Evolutionary conservation across 352 stramenopile species (phyloP).

Genomic region (Phytophthora foliorum): DNA sequence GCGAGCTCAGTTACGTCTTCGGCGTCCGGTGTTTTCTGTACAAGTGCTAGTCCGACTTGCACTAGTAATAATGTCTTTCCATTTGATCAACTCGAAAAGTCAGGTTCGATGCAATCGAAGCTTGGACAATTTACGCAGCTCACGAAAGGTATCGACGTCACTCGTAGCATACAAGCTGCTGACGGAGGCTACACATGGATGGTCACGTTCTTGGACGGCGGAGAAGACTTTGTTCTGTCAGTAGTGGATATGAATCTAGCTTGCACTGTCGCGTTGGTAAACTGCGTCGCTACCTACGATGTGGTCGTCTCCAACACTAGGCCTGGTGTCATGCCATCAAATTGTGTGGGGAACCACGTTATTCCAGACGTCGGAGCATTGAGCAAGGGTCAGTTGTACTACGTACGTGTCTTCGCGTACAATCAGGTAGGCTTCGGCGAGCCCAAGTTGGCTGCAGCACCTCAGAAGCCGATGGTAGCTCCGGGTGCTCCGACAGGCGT

Average conservation of each 20-base stretch:
- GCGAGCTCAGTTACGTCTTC: slow-evolving; percentile 48
- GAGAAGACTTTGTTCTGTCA: slow-evolving; percentile 81
- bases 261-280: slow-evolving; percentile 28
- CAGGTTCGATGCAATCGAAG: slow-evolving; percentile 82
- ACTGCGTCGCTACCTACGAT: slow-evolving; percentile 43
- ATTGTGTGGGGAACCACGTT: slow-evolving; percentile 85
- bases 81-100: slow-evolving; percentile 51
- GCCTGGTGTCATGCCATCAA: slow-evolving; percentile 71
- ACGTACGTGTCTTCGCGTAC: slow-evolving; percentile 95
- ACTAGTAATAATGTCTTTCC: slow-evolving; percentile 36
- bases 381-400: slow-evolving; percentile 93
- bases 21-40: slow-evolving; percentile 74
- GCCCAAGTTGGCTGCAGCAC: slow-evolving; percentile 55
- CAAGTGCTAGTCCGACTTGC: slow-evolving; percentile 38
- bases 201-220: slow-evolving; percentile 92
- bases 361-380: slow-evolving; percentile 78
- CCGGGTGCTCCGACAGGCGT: slow-evolving; percentile 76
- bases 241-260: slow-evolving; percentile 27
- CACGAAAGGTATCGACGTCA: slow-evolving; percentile 74
- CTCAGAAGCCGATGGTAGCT: slow-evolving; percentile 87
- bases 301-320: slow-evolving; percentile 72
- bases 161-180: slow-evolving; percentile 55
- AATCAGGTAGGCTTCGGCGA: slow-evolving; percentile 95
- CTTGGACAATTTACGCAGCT: slow-evolving; percentile 60
- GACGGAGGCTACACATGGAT: slow-evolving; percentile 87